phyloP scores from a whole-genome alignment of 257 asterid genomes.

The Leptodermis oblonga region DNA sequence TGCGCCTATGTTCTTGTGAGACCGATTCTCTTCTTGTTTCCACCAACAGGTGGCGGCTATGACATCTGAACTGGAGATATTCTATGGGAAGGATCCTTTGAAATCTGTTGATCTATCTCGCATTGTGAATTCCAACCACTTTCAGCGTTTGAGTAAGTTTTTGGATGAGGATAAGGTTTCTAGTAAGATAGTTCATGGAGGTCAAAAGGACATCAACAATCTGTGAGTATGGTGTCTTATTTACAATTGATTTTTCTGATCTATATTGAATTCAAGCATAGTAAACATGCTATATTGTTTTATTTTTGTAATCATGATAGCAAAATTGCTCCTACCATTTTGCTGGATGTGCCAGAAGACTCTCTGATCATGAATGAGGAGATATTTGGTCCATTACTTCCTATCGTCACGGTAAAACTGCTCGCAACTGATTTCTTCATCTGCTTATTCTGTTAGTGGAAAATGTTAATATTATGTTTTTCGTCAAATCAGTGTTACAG shows the following conservation, averaged over 20 bases:
- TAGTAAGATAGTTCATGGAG: constrained; percentile 76
- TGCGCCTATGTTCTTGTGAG: constrained; percentile 1
- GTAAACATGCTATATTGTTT: constrained; percentile 4
- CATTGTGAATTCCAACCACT: constrained; percentile 65
- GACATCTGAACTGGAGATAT: constrained; percentile 57
- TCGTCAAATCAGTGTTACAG: neutral
- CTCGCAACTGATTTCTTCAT: neutral
- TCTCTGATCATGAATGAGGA: constrained; percentile 77
- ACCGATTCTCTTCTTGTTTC: constrained; percentile 14
- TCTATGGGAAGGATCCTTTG: constrained; percentile 79
- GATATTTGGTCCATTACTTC: constrained; percentile 89
- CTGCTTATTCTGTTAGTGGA: neutral
- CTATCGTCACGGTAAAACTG: constrained; percentile 63
- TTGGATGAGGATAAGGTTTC: constrained; percentile 75
- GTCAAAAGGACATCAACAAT: constrained; percentile 55
- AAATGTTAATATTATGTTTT: neutral
- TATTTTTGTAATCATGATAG: constrained; percentile 34
- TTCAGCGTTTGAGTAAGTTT: constrained; percentile 52
- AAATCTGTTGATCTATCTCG: constrained; percentile 68
- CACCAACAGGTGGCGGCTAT: constrained; percentile 50
- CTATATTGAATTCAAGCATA: neutral
- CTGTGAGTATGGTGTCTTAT: constrained; percentile 50
- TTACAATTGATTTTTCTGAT: constrained; percentile 10
- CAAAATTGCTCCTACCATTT: constrained; percentile 72
- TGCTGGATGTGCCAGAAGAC: constrained; percentile 73